Evolutionary conservation across 805 yeast genomes (phyloP), one percentile per base, ranked within the genome.

Genomic region (Grigorovia yakushimaensis): DNA sequence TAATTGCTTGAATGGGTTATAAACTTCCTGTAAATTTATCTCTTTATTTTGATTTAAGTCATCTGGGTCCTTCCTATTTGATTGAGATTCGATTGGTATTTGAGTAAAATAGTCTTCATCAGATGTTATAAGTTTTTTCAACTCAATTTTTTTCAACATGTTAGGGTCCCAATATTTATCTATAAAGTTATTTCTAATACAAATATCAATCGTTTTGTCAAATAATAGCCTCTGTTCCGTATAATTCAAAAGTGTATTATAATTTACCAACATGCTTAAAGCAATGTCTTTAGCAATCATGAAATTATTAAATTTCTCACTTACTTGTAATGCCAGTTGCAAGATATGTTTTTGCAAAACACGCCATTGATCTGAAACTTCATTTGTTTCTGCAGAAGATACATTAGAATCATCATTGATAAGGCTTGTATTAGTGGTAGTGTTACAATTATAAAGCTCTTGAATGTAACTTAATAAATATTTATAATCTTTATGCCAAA

Each of bases 111-210:
- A 17, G 7, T 42, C 22, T 15, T 30, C 35, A 15, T 42, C 48
- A 54, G 62, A 39, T 51, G 54, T 48, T 50, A 65, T 57, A 9
- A 61, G 50, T 37, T 59, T 57, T 7, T 62, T 55, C 1, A 78
- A 60, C 20, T 62, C 57, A 9, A 80, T 66, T 23, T 71, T 73
- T 50, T 89, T 69, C 1, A 86, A 66, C 8, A 91, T 47, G 47
- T 71, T 74, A 0, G 82, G 79, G 61, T 91, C 96, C 86, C 95
- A 86, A 56, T 86, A 87, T 1, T 69, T 65, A 54, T 54, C 53
- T 11, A 65, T 56, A 15, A 51, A 44, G 1, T 51, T 54, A 13
- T 51, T 58, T 4, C 55, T 45, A 9, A 64, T 46, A 40, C 61
- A 43, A 49, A 67, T 57, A 50, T 59, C 48, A 33, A 63, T 33